Conservation (phyloP, 2,329 filamentous ascomycete genomes). For the Apiospora aurea region DNA sequence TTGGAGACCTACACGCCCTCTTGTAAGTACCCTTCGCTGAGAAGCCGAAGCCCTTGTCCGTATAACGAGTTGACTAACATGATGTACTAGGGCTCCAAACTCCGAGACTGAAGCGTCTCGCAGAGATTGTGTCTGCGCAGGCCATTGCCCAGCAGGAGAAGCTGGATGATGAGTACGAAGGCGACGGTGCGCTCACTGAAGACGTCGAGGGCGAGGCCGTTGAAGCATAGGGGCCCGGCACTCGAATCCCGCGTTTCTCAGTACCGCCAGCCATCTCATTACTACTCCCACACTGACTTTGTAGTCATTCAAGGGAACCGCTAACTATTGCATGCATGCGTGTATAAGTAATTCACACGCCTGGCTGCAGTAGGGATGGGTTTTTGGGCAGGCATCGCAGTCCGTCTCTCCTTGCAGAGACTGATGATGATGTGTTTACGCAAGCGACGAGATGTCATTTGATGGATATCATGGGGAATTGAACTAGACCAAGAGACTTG, state of each 20-base stretch:
- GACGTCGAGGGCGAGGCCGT: slow-evolving; percentile 52
- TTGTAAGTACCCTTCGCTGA: slow-evolving; percentile 67
- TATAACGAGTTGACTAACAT: slow-evolving; percentile 39
- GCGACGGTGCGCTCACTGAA: slow-evolving; percentile 53
- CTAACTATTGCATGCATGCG: background rate
- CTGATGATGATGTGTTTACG: slow-evolving; percentile 15
- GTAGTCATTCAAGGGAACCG: background rate
- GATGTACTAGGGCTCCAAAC: slow-evolving; percentile 84
- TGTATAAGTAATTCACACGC: background rate
- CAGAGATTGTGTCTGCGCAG: slow-evolving; percentile 97
- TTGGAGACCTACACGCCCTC: slow-evolving; percentile 98
- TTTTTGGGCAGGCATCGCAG: slow-evolving; percentile 4
- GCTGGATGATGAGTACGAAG: slow-evolving; percentile 59
- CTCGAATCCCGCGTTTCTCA: slow-evolving; percentile 22
- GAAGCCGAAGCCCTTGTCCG: background rate
- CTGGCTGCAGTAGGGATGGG: background rate
- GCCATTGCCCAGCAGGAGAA: slow-evolving; percentile 96
- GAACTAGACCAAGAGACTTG: slow-evolving; percentile 23
- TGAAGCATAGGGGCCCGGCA: slow-evolving; percentile 23
- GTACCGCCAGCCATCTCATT: slow-evolving; percentile 19
- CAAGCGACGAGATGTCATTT: slow-evolving; percentile 17
- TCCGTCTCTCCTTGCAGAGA: background rate
- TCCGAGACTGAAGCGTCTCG: slow-evolving; percentile 89
- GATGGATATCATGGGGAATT: slow-evolving; percentile 22
- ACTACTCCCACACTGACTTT: slow-evolving; percentile 19